These are phyloP conservation scores for Hansenula sp. DNA, from an alignment of 1,139 yeast genomes.

Conservation along the genomic window DNA sequence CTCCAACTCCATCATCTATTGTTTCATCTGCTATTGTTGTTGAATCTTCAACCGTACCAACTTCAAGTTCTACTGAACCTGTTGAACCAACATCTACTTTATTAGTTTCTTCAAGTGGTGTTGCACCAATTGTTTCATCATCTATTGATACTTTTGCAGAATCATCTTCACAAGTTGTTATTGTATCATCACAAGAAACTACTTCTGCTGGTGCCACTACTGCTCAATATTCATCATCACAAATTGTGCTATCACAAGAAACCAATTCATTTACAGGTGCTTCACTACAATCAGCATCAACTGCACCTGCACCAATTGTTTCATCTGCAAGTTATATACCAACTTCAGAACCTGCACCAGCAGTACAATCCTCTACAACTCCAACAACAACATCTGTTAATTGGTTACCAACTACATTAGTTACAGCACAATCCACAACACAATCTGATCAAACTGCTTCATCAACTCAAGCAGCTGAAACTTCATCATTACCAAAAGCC, in stretches of 20 bases:
- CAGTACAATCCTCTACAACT: not conserved
- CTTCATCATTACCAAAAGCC: conserved; percentile 64
- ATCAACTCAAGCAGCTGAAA: conserved; percentile 29
- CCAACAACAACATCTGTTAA: not conserved
- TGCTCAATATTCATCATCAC: not conserved
- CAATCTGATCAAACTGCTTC: conserved; percentile 7
- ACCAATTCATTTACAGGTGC: not conserved
- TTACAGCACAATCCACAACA: conserved; percentile 8
- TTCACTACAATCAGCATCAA: not conserved
- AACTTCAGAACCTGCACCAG: conserved; percentile 3
- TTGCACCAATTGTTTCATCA: conserved; percentile 9
- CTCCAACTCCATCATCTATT: not conserved
- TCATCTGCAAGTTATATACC: conserved; percentile 8
- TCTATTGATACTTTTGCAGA: too few species aligned
- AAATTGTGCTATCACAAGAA: not conserved
- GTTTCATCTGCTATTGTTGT: conserved; percentile 1
- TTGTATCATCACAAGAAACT: conserved; percentile 21
- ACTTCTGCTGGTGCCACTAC: not conserved
- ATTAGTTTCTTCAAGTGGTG: conserved; percentile 8
- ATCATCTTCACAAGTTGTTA: conserved; percentile 23
- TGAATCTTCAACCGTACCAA: conserved; percentile 30
- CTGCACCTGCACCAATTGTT: conserved; percentile 3
- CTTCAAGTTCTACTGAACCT: conserved; percentile 23
- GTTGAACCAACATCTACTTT: conserved; percentile 6
- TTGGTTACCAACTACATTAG: conserved; percentile 4